Evolutionary conservation across 768 basidiomycete genomes (phyloP).

Genomic region (Lactifluus hygrophoroides): DNA sequence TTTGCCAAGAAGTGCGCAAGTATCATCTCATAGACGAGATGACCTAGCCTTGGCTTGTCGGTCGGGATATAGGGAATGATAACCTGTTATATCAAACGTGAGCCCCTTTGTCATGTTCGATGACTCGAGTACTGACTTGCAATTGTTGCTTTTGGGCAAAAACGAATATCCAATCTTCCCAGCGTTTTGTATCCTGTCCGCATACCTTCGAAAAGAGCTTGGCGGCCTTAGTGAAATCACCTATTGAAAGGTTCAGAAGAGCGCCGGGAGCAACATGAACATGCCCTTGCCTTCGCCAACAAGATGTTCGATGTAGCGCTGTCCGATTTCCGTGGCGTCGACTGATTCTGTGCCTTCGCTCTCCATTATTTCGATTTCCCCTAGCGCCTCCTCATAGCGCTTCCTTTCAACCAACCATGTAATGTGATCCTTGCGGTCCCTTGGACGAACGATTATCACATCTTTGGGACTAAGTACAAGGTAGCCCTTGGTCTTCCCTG

Average conservation of each 20-base stretch:
- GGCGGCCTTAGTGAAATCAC: conserved; percentile 71
- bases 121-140: conserved; percentile 40
- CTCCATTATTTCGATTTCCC: conserved; percentile 53
- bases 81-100: conserved; percentile 36
- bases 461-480: conserved; percentile 83
- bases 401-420: conserved; percentile 83
- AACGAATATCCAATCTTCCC: conserved; percentile 93
- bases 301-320: conserved; percentile 82
- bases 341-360: conserved; percentile 32
- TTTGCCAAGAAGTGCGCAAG: conserved; percentile 77
- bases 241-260: conserved; percentile 28
- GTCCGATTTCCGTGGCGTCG: conserved; percentile 64
- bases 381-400: conserved; percentile 85
- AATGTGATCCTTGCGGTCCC: conserved; percentile 87
- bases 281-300: conserved; percentile 56
- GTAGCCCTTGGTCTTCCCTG: conserved; percentile 44
- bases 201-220: conserved; percentile 79
- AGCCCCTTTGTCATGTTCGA: background rate
- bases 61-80: conserved; percentile 90
- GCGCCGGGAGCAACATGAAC: background rate
- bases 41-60: conserved; percentile 66
- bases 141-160: conserved; percentile 78
- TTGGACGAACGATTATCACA: conserved; percentile 75
- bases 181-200: conserved; percentile 65
- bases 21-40: conserved; percentile 91